Evolutionary conservation across 2,329 filamentous ascomycete genomes (phyloP), one percentile per base, ranked within the genome.

Genomic region (Aureobasidium subglaciale): DNA sequence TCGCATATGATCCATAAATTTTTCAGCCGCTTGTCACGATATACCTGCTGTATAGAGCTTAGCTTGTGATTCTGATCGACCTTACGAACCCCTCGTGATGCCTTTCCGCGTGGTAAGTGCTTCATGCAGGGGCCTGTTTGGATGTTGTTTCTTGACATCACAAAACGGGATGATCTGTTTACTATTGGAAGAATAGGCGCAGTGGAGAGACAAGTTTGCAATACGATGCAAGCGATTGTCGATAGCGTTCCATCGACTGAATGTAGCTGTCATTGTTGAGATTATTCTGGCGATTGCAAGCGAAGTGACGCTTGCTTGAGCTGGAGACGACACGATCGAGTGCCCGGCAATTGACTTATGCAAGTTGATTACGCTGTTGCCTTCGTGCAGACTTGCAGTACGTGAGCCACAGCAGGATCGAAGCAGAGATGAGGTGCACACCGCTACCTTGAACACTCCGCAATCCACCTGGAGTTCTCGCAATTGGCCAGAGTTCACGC

Each of bases 91-190:
- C 29, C 43, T 48, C 43, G 43, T 48, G 43, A 48, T 48, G 43
- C 8, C 16, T 27, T n/a, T 15, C 34, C 24, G 27, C 20, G 7
- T 48, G 43, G 43, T 48, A 48, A 50, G 32, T 50, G 46, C 32
- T 50, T 50, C 46, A 37, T 50, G 46, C 46, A 50, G 46, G 46
- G 46, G 46, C 22, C 9, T 22, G n/a, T n/a, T 20, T 15, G n/a
- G 34, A 29, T 24, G 15, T 4, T 34, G 13, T 32, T 32, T 15
- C 29, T 50, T 50, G 46, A 50, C 46, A 50, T 50, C 46, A 50
- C 24, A 13, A 29, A 10, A 9, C 9, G 8, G 29, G 46, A 37
- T 22, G 46, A 50, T 50, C 46, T 50, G 46, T 50, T 50, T 35
- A 50, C 32, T 50, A 38, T 37, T 38, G 46, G 22, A 18, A 35